Evolutionary conservation across 2,329 filamentous ascomycete genomes (phyloP).

Genomic region (Hypomyces rosellus): DNA sequence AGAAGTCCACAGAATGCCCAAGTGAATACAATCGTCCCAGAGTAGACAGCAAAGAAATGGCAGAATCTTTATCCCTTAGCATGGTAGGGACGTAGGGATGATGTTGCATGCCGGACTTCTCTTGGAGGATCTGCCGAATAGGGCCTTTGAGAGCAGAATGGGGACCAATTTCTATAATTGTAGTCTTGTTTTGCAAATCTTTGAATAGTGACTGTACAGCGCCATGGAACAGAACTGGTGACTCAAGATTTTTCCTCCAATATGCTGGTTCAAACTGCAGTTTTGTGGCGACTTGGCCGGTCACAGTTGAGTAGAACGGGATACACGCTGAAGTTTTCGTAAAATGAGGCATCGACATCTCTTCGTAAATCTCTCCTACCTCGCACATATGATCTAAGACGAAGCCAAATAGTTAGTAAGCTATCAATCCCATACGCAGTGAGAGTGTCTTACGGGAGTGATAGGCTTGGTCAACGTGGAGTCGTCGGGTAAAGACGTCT

Average conservation of each 20-base stretch:
- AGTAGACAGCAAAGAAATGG: too few species aligned
- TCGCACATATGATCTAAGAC: slow-evolving; percentile 5
- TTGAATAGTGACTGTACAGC: slow-evolving; percentile 10
- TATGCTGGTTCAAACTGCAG: slow-evolving; percentile 15
- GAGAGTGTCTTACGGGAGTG: slow-evolving; percentile 25
- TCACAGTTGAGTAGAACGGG: slow-evolving; percentile 25
- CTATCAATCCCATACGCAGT: too few species aligned
- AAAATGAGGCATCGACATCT: slow-evolving; percentile 4
- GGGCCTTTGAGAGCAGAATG: slow-evolving; percentile 14
- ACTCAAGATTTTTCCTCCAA: slow-evolving; percentile 26
- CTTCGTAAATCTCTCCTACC: slow-evolving; percentile 2
- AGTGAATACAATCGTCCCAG: slow-evolving; percentile 11
- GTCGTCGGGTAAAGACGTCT: slow-evolving; percentile 23
- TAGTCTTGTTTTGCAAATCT: too few species aligned
- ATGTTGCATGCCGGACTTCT: not conserved
- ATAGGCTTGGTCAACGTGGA: slow-evolving; percentile 36
- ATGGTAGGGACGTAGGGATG: too few species aligned
- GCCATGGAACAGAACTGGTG: slow-evolving; percentile 21
- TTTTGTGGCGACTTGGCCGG: slow-evolving; percentile 18
- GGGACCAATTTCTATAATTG: slow-evolving; percentile 19
- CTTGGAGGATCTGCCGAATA: slow-evolving; percentile 13
- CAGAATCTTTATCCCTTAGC: too few species aligned
- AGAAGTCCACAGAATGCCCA: slow-evolving; percentile 16
- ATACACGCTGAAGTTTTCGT: not conserved
- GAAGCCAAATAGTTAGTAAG: too few species aligned